Base-by-base conservation (phyloP, 225 moss, liverwort and hornwort species). In the Bryoerythrophyllum caledonicum region DNA sequence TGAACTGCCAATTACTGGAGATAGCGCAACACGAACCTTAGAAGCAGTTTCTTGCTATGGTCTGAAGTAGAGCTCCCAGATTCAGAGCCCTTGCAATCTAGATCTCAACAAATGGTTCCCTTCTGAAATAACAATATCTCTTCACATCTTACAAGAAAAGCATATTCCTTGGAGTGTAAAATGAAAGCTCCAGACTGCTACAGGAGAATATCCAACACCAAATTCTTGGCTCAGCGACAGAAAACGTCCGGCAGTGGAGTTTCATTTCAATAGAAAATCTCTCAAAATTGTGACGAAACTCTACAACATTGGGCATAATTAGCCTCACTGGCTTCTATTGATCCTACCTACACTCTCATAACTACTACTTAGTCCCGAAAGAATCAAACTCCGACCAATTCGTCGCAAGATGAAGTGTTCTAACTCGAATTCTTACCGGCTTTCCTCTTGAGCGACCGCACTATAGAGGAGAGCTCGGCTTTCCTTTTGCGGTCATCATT, bases 391-490 rank as follows among this genome's bases (percentile, higher is more conserved):
- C 21, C 14, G 46, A 78, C 14, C 28, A 56, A 34, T 28, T 25
- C 69, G 6, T 49, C 48, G 7, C 38, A 49, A 49, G 19, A 49
- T 49, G 48, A 49, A 49, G 19, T 49, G 17, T 6, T 49, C 17
- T 49, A 49, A 49, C 48, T 49, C 48, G 17, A 78, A 59, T 75
- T 82, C 58, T 76, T 76, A 15, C 79, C 77, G 64, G 87, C 89
- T 86, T 96, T 96, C 57, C 90, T 82, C 71, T 96, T 91, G 1
- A 96, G 82, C 2, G 96, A 96, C 69, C 86, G 74, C 16, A 93
- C 96, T 67, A 96, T 82, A 10, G 86, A 84, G 48, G 90, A 90
- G 10, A 96, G 75, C 80, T 96, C 93, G 62, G 90, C 90, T 73
- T 90, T 96, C 51, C 90, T 79, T 81, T 93, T 93, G 10, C 80